Conservation (phyloP, 2,329 filamentous ascomycete genomes). For the Fusarium siculi region DNA sequence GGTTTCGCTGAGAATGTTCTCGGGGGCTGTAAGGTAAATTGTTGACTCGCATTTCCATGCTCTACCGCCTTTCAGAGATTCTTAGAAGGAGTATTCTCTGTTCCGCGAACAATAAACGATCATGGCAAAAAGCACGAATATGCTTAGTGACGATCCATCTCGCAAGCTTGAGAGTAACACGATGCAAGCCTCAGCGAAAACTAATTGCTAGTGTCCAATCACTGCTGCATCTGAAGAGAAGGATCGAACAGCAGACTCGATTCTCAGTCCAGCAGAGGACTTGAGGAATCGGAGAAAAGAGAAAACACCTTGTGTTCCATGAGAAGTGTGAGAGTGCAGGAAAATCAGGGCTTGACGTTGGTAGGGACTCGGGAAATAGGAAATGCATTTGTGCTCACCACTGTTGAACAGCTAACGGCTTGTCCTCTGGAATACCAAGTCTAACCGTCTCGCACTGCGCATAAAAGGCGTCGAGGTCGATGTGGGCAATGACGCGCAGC, state of each 20-base stretch:
- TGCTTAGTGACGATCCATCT: not conserved
- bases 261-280: not conserved
- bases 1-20: too few species aligned
- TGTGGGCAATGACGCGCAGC: constrained; percentile 86
- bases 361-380: not conserved
- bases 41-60: not conserved
- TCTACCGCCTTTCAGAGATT: not conserved
- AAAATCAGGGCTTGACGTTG: not conserved
- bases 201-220: constrained; percentile 1
- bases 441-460: constrained; percentile 95
- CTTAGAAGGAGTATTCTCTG: not conserved
- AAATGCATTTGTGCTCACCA: constrained; percentile 64
- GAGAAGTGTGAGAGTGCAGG: not conserved
- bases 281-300: not conserved
- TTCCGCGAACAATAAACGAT: not conserved
- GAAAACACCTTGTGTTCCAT: not conserved
- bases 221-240: not conserved
- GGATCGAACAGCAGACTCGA: not conserved
- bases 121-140: not conserved
- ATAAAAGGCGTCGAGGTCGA: constrained; percentile 98
- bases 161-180: constrained; percentile 13
- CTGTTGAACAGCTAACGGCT: constrained; percentile 92
- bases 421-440: constrained; percentile 76
- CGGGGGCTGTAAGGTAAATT: not conserved
- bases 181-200: constrained; percentile 13